Evolutionary conservation across 352 stramenopile species (phyloP), one percentile per base, ranked within the genome.

Genomic region (Blastocystis sp.): DNA sequence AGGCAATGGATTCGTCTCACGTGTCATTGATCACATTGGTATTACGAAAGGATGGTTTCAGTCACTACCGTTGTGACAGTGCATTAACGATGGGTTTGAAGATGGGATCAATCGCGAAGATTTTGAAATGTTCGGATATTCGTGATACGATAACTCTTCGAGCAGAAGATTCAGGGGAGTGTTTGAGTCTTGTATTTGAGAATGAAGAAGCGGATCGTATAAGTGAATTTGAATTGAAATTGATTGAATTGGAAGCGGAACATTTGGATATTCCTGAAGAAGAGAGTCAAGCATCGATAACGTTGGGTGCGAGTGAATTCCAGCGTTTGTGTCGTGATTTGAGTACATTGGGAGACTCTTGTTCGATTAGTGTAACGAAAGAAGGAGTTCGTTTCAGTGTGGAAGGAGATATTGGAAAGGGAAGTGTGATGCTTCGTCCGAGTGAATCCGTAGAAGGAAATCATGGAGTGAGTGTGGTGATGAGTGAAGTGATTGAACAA

Each of bases 191-290:
- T 77, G 97, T 98, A 91, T 99, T 99, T 89, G 96, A 99, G 88
- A 93, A 91, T 76, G 91, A 92, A 93, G 90, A 92, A 27, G 91
- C 93, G 63, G 93, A 97, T 87, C 90, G 93, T 69, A 94, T 97
- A 27, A 96, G 92, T 57, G 93, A 97, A 84, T 97, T 97, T 88
- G 97, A 97, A 88, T 91, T 99, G 72, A 99, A 99, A 92, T 92
- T 99, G 61, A 99, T 99, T 63, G 96, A 98, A 88, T 98, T 99
- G 92, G 95, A 99, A 88, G 94, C 90, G 78, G 96, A 99, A 87
- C 95, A 98, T 89, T 90, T 99, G 46, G 95, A 94, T 14, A 59
- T 59, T 59, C 51, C 51, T 59, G 51, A 59, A 59, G 51, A 59
- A 59, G 51, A 59, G 32, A 49, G 98, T 91, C 96, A 97, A 86